Percentiles rank a stretch among this genome's conserved stretches.
Evolutionary conservation across 257 asterid genomes (phyloP).

Genomic region (Linaria vulgaris): DNA sequence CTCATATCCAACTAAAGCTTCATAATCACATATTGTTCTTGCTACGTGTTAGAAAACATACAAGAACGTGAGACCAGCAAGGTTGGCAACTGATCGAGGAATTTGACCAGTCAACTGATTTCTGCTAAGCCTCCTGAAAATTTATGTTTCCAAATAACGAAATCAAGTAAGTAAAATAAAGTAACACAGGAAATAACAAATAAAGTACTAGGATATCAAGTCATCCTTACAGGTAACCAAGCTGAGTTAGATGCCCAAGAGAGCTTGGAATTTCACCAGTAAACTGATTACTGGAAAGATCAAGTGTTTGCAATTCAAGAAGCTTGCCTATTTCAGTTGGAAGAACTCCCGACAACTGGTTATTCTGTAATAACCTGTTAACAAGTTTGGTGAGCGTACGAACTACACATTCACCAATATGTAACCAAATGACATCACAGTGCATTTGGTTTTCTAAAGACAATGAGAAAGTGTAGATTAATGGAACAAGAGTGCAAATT

Average conservation of each 20-base stretch:
- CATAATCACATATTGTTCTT: not conserved
- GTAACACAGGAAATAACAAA: constrained; percentile 5
- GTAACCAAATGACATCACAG: too few relatives aligned
- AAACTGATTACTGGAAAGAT: constrained; percentile 79
- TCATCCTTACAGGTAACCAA: constrained; percentile 73
- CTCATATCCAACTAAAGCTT: constrained; percentile 17
- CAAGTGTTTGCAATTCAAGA: constrained; percentile 66
- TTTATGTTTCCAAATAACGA: constrained; percentile 22
- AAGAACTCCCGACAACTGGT: constrained; percentile 57
- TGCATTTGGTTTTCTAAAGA: too few relatives aligned
- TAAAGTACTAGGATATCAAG: not conserved
- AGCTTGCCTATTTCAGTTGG: constrained; percentile 84
- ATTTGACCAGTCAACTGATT: constrained; percentile 82
- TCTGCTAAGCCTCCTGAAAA: constrained; percentile 75
- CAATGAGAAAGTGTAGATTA: too few relatives aligned
- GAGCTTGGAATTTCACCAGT: constrained; percentile 76
- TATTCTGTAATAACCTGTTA: constrained; percentile 74
- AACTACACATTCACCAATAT: too few relatives aligned
- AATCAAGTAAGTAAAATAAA: constrained; percentile 11
- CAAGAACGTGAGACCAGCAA: constrained; percentile 87
- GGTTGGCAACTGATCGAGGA: constrained; percentile 69
- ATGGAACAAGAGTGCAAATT: too few relatives aligned
- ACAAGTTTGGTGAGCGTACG: too few relatives aligned
- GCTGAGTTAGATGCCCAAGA: constrained; percentile 53
- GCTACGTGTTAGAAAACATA: constrained; percentile 49